phyloP scores from a whole-genome alignment of 805 yeast genomes.

The Metschnikowia hibisci region DNA sequence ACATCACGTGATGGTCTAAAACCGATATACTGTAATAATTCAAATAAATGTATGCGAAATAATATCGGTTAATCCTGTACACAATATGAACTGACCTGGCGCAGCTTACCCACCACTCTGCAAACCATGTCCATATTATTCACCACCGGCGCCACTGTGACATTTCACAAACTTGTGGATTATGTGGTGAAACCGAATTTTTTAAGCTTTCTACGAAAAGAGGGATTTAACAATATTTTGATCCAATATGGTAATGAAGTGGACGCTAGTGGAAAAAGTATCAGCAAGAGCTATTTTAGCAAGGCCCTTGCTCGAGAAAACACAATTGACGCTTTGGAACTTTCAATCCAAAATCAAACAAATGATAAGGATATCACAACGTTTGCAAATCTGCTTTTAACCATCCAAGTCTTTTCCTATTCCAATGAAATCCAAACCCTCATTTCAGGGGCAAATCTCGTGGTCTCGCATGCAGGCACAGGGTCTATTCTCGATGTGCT shows the following conservation, averaged over 20 bases:
- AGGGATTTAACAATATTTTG: slow-evolving; percentile 31
- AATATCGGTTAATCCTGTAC: too few relatives aligned
- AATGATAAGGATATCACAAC: slow-evolving; percentile 17
- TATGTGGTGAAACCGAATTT: slow-evolving; percentile 36
- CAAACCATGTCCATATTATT: slow-evolving; percentile 43
- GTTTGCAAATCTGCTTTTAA: slow-evolving; percentile 10
- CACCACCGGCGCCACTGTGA: slow-evolving; percentile 89
- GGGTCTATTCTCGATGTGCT: slow-evolving; percentile 86
- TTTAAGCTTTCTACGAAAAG: slow-evolving; percentile 26
- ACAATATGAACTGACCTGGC: too few relatives aligned
- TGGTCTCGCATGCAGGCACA: slow-evolving; percentile 87
- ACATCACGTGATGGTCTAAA: too few relatives aligned
- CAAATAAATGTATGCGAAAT: too few relatives aligned
- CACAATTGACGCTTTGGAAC: slow-evolving; percentile 10
- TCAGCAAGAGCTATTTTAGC: slow-evolving; percentile 24
- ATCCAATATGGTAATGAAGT: slow-evolving; percentile 36
- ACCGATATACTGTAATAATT: too few relatives aligned
- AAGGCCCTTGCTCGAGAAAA: slow-evolving; percentile 15
- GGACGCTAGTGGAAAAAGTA: slow-evolving; percentile 14
- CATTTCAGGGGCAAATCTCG: slow-evolving; percentile 49
- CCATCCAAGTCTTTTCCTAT: slow-evolving; percentile 27
- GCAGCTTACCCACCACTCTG: too few relatives aligned
- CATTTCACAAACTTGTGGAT: slow-evolving; percentile 60
- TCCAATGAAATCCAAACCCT: slow-evolving; percentile 26
- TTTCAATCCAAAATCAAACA: slow-evolving; percentile 13